Percentiles rank a stretch among this genome's conserved stretches.
Conservation (phyloP, 768 basidiomycete species). For the Heimioporus sp. region DNA sequence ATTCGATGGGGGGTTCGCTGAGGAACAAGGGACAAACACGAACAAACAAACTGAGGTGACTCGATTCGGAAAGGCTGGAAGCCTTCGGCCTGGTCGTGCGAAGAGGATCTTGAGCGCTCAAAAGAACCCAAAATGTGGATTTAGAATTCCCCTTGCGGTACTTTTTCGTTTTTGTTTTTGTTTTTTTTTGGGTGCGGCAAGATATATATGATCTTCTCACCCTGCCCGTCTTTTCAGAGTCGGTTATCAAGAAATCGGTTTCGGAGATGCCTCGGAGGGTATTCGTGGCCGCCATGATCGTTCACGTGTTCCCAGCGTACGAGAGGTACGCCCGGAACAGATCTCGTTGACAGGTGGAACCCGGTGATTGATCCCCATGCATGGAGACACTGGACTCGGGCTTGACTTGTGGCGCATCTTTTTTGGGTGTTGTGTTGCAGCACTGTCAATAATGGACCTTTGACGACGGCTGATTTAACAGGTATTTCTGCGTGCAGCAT, state of each 20-base stretch:
- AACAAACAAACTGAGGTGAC: slow-evolving; percentile 18
- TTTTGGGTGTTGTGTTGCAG: slow-evolving; percentile 5
- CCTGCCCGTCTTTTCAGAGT: neutral
- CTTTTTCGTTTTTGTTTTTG: neutral
- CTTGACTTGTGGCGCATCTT: slow-evolving; percentile 7
- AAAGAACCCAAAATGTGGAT: slow-evolving; percentile 6
- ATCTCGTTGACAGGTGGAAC: slow-evolving; percentile 9
- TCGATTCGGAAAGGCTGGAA: slow-evolving; percentile 5
- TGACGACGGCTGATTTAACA: slow-evolving; percentile 1
- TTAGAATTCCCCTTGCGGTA: slow-evolving; percentile 4
- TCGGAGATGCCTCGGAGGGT: slow-evolving; percentile 4
- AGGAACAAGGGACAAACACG: slow-evolving; percentile 17
- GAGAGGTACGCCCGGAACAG: slow-evolving; percentile 4
- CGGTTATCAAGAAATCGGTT: slow-evolving; percentile 3
- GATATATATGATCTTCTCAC: slow-evolving; percentile 13
- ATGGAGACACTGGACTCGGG: slow-evolving; percentile 6
- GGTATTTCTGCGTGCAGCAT: slow-evolving; percentile 3
- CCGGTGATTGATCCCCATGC: slow-evolving; percentile 8
- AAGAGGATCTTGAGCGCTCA: slow-evolving; percentile 18
- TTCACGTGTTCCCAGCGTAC: slow-evolving; percentile 8
- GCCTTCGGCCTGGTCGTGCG: neutral
- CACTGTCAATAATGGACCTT: slow-evolving; percentile 9
- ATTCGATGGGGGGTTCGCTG: slow-evolving; percentile 8
- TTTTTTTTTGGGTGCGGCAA: slow-evolving; percentile 1
- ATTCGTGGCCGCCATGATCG: slow-evolving; percentile 5